Evolutionary conservation across 768 basidiomycete species (phyloP).

Genomic region (Tubosaeta sp.): DNA sequence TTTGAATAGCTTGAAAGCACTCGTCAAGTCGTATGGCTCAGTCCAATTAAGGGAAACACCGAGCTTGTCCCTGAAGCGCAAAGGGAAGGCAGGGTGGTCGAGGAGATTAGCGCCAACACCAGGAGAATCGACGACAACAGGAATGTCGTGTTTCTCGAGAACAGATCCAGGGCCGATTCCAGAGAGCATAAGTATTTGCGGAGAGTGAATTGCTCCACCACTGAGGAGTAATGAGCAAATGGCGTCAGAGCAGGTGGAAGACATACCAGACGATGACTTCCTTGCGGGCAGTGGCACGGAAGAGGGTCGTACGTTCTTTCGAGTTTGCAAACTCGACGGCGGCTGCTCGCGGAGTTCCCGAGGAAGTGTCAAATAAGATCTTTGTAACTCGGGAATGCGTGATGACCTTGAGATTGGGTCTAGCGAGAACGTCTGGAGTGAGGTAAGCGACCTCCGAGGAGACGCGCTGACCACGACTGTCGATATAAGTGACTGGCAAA

Average conservation of each 20-base stretch:
- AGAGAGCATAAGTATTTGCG: slow-evolving; percentile 67
- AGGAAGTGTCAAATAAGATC: slow-evolving; percentile 47
- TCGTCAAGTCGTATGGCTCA: slow-evolving; percentile 17
- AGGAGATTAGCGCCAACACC: slow-evolving; percentile 71
- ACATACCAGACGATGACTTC: slow-evolving; percentile 62
- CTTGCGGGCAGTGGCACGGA: slow-evolving; percentile 45
- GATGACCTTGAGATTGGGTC: slow-evolving; percentile 63
- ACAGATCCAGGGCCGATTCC: slow-evolving; percentile 69
- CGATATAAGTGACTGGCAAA: slow-evolving; percentile 61
- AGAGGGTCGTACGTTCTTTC: slow-evolving; percentile 25
- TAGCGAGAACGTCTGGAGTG: slow-evolving; percentile 55
- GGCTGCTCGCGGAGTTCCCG: slow-evolving; percentile 42
- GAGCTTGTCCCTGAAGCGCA: slow-evolving; percentile 50
- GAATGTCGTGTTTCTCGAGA: slow-evolving; percentile 49
- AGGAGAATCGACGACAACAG: slow-evolving; percentile 57
- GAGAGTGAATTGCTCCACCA: slow-evolving; percentile 60
- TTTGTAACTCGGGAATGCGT: slow-evolving; percentile 54
- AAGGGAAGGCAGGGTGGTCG: slow-evolving; percentile 60
- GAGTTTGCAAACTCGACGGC: slow-evolving; percentile 57
- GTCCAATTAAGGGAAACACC: slow-evolving; percentile 41
- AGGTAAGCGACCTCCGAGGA: slow-evolving; percentile 67
- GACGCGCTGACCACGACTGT: slow-evolving; percentile 47
- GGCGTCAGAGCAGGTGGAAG: neutral
- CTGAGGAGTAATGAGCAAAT: slow-evolving; percentile 27
- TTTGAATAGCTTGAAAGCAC: slow-evolving; percentile 24